Evolutionary conservation across 306 rosid species (phyloP).

Genomic region (Argentina anserina): DNA sequence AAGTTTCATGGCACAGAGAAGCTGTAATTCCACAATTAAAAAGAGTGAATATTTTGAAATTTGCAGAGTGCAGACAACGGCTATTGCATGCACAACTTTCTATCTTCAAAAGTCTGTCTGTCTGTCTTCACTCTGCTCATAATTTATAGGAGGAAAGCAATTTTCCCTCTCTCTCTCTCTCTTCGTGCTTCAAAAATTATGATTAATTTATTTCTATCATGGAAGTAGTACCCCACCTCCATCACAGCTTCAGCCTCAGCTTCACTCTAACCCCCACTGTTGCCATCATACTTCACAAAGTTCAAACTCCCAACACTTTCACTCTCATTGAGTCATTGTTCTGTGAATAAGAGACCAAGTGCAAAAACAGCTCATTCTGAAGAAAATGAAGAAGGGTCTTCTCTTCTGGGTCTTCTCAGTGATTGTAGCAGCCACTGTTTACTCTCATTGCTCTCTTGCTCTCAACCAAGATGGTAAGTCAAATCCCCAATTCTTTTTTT

Average conservation of each 20-base stretch:
- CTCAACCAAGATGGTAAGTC: slow-evolving; percentile 73
- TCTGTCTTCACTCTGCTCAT: slow-evolving; percentile 25
- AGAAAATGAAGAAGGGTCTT: slow-evolving; percentile 40
- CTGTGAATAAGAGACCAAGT: background rate
- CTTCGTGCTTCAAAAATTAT: slow-evolving; percentile 36
- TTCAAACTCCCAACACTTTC: background rate
- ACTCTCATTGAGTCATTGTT: background rate
- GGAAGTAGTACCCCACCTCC: slow-evolving; percentile 16
- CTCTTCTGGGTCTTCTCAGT: slow-evolving; percentile 32
- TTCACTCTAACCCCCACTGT: slow-evolving; percentile 16
- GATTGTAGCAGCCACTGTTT: slow-evolving; percentile 29
- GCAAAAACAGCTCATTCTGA: slow-evolving; percentile 19
- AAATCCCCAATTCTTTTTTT: slow-evolving; percentile 10
- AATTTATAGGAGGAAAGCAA: slow-evolving; percentile 31
- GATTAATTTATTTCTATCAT: slow-evolving; percentile 22
- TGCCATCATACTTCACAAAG: slow-evolving; percentile 21
- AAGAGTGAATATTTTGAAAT: slow-evolving; percentile 18
- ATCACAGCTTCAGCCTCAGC: slow-evolving; percentile 20
- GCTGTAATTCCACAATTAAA: background rate
- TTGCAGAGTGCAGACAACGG: slow-evolving; percentile 21
- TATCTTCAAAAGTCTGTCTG: slow-evolving; percentile 39
- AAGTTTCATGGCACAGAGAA: too few relatives aligned
- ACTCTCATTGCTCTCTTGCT: slow-evolving; percentile 46
- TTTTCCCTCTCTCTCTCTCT: slow-evolving; percentile 19
- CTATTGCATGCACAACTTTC: slow-evolving; percentile 27